Conservation (phyloP, 169 alveolate species). For the Cryptosporidium bovis region DNA sequence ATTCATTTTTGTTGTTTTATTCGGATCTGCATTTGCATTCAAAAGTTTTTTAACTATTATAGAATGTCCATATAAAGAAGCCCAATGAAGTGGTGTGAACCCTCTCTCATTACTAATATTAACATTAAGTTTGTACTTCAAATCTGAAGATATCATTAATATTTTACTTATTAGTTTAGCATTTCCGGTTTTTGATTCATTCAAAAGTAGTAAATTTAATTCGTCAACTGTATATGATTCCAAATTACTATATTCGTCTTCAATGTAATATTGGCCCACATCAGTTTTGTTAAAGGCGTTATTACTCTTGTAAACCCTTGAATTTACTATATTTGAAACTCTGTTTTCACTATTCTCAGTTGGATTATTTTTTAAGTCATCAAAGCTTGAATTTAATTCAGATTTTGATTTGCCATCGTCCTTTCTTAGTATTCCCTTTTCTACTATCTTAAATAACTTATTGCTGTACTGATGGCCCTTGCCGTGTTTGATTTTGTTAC, state of each 20-base stretch:
- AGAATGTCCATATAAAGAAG: slow-evolving; percentile 52
- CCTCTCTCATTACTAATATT: slow-evolving; percentile 36
- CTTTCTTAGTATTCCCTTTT: background rate
- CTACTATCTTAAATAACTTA: background rate
- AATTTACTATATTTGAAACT: background rate
- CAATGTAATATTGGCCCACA: background rate
- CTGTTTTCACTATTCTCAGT: background rate
- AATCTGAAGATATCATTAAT: background rate
- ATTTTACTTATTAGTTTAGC: slow-evolving; percentile 23
- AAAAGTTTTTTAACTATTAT: slow-evolving; percentile 31
- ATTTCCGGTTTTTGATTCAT: slow-evolving; percentile 49
- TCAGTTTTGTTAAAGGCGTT: background rate
- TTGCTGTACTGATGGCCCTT: too few relatives aligned
- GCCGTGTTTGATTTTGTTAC: too few relatives aligned
- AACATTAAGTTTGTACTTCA: slow-evolving; percentile 10
- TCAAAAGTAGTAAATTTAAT: slow-evolving; percentile 37
- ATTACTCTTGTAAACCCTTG: too few relatives aligned
- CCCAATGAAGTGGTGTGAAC: slow-evolving; percentile 73
- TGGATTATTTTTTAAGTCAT: slow-evolving; percentile 5
- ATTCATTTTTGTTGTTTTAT: slow-evolving; percentile 24
- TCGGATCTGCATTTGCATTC: slow-evolving; percentile 47
- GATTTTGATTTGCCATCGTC: slow-evolving; percentile 1
- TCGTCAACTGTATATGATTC: slow-evolving; percentile 28
- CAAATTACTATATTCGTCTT: background rate
- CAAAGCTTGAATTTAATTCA: slow-evolving; percentile 1